Percentiles rank a stretch among this genome's conserved stretches.
Evolutionary conservation across 78 protist species (phyloP).

Genomic region (Creolimax fragrantissima): DNA sequence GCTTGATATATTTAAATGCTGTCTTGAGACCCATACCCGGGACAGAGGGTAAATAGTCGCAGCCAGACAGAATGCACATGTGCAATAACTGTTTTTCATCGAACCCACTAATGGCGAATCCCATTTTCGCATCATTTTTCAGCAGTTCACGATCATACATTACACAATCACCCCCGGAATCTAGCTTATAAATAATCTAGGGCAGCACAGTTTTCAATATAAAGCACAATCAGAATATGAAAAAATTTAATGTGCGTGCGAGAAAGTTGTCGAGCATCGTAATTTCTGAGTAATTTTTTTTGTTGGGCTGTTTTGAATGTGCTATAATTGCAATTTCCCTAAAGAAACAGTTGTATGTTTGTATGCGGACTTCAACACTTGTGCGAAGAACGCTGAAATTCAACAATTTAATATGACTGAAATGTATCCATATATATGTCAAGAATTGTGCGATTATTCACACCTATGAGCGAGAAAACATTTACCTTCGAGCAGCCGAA

Average conservation of each 20-base stretch:
- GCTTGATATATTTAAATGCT: conserved; percentile 51
- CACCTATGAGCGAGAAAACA: neutral
- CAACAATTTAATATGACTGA: too few species aligned
- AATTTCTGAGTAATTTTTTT: neutral
- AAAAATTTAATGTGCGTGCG: neutral
- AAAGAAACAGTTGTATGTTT: neutral
- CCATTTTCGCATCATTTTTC: neutral
- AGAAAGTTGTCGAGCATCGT: neutral
- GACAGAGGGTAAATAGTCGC: conserved; percentile 84
- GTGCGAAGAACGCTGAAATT: too few species aligned
- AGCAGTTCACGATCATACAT: neutral
- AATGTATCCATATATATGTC: neutral
- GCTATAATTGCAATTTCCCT: neutral
- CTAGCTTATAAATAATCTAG: neutral
- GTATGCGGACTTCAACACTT: neutral
- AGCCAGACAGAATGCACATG: conserved; percentile 87
- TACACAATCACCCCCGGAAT: neutral
- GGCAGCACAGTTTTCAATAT: too few species aligned
- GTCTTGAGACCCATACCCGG: conserved; percentile 84
- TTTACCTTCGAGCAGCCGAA: conserved; percentile 46
- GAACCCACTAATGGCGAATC: neutral
- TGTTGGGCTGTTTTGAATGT: neutral
- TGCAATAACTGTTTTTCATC: conserved; percentile 14
- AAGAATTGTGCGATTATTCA: neutral
- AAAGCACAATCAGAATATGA: too few species aligned